A percentile compares a stretch with the other conserved stretches of the same genome.
These are phyloP conservation scores for Eucalyptus cloeziana DNA, from an alignment of 345 rosid species.

Conservation along the genomic window DNA sequence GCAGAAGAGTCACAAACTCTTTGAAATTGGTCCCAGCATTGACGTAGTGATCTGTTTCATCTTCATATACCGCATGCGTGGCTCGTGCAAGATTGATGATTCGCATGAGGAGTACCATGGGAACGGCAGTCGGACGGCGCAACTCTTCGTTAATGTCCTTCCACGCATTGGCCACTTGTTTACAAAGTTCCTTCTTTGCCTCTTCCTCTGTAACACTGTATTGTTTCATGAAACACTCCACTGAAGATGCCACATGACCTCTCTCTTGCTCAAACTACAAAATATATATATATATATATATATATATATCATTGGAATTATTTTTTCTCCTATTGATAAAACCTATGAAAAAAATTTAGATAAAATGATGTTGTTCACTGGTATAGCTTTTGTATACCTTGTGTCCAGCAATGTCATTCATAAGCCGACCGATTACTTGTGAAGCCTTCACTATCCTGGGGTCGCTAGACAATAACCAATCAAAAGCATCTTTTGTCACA, in stretches of 20 bases:
- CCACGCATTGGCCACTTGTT: neutral
- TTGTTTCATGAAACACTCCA: neutral
- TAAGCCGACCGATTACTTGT: neutral
- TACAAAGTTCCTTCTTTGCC: neutral
- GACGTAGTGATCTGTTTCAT: neutral
- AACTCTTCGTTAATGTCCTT: conserved; percentile 8
- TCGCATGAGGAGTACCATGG: neutral
- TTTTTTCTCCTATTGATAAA: neutral
- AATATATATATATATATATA: neutral
- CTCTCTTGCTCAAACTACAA: conserved; percentile 1
- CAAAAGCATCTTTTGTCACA: neutral
- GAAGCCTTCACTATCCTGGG: neutral
- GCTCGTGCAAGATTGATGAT: conserved; percentile 2
- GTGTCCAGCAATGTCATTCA: neutral
- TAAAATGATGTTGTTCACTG: neutral
- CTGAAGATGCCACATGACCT: conserved; percentile 1
- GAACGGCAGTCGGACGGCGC: neutral
- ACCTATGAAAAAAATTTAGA: neutral
- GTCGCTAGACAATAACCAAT: neutral
- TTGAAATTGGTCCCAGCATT: neutral
- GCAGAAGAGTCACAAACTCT: neutral
- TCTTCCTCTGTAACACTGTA: neutral
- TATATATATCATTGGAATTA: neutral
- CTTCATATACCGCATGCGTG: conserved; percentile 4
- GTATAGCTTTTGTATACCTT: neutral